These are phyloP conservation scores for Pontederia paniculata DNA, from an alignment of 176 grass and related monocot genomes.

Conservation along the genomic window DNA sequence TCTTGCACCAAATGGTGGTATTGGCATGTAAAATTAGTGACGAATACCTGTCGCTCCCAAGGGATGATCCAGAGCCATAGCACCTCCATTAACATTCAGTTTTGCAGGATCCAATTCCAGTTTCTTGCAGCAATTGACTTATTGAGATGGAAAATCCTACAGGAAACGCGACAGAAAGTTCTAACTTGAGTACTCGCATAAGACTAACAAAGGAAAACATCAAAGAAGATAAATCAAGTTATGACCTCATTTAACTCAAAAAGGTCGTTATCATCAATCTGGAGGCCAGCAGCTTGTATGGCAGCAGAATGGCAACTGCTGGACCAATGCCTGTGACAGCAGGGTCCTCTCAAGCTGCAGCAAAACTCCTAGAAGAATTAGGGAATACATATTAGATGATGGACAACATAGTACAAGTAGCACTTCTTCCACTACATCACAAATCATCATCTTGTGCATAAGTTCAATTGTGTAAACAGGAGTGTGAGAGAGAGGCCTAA, in stretches of 20 bases:
- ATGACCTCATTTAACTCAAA: slow-evolving; percentile 99
- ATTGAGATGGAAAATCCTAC: slow-evolving; percentile 90
- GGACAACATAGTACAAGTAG: not conserved
- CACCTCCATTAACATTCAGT: slow-evolving; percentile 94
- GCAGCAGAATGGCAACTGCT: slow-evolving; percentile 95
- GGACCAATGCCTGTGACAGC: slow-evolving; percentile 88
- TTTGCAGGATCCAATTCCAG: slow-evolving; percentile 63
- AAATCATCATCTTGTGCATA: too few species aligned
- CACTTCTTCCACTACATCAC: too few species aligned
- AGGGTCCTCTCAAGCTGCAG: slow-evolving; percentile 87
- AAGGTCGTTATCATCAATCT: slow-evolving; percentile 86
- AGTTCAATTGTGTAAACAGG: too few species aligned
- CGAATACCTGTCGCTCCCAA: slow-evolving; percentile 88
- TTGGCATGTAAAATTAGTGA: not conserved
- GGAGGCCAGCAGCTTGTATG: slow-evolving; percentile 81
- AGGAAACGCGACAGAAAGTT: not conserved
- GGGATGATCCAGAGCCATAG: slow-evolving; percentile 80
- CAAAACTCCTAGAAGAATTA: slow-evolving; percentile 53
- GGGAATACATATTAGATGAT: not conserved
- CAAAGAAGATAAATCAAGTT: slow-evolving; percentile 3
- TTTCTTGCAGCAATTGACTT: slow-evolving; percentile 77
- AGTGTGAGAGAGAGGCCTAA: too few species aligned
- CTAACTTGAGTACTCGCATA: not conserved
- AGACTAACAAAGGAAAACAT: not conserved
- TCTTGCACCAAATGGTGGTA: too few species aligned